These are phyloP conservation scores for Hyaloperonospora arabidopsidis DNA, from an alignment of 352 stramenopile species.

Conservation along the genomic window DNA sequence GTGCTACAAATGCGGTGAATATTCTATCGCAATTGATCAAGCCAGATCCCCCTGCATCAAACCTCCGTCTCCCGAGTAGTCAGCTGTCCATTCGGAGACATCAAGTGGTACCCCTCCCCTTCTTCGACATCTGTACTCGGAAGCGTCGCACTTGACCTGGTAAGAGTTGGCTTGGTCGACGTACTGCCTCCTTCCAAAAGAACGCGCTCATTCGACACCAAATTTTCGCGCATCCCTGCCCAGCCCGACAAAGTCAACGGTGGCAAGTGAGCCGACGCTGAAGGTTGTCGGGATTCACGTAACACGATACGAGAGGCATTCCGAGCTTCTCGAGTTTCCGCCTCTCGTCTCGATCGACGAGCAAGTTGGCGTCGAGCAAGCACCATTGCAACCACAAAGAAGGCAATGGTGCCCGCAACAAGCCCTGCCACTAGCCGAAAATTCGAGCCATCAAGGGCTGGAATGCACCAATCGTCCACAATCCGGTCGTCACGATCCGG, in stretches of 20 bases:
- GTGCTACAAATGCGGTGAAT: neutral
- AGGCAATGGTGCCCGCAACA: slow-evolving; percentile 16
- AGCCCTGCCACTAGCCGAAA: slow-evolving; percentile 24
- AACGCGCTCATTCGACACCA: slow-evolving; percentile 29
- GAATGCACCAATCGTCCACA: slow-evolving; percentile 25
- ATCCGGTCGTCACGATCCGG: slow-evolving; percentile 21
- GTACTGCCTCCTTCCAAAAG: slow-evolving; percentile 6
- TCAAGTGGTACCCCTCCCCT: slow-evolving; percentile 33
- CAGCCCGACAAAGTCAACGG: slow-evolving; percentile 43
- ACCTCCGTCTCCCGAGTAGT: neutral
- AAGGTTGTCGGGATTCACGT: slow-evolving; percentile 12
- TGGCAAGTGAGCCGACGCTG: slow-evolving; percentile 17
- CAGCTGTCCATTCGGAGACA: slow-evolving; percentile 18
- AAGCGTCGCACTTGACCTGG: slow-evolving; percentile 13
- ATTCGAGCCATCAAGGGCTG: slow-evolving; percentile 18
- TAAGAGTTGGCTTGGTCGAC: slow-evolving; percentile 12
- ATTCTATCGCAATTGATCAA: neutral
- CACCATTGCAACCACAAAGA: slow-evolving; percentile 23
- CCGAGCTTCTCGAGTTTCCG: slow-evolving; percentile 8
- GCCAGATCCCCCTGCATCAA: slow-evolving; percentile 11
- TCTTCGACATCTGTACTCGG: slow-evolving; percentile 23
- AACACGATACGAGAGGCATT: slow-evolving; percentile 8
- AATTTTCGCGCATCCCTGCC: slow-evolving; percentile 41
- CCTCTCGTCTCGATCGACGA: slow-evolving; percentile 15
- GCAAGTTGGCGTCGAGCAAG: slow-evolving; percentile 19